Evolutionary conservation across 2,329 filamentous ascomycete genomes (phyloP).

Genomic region (Pestalotiopsis sp.): DNA sequence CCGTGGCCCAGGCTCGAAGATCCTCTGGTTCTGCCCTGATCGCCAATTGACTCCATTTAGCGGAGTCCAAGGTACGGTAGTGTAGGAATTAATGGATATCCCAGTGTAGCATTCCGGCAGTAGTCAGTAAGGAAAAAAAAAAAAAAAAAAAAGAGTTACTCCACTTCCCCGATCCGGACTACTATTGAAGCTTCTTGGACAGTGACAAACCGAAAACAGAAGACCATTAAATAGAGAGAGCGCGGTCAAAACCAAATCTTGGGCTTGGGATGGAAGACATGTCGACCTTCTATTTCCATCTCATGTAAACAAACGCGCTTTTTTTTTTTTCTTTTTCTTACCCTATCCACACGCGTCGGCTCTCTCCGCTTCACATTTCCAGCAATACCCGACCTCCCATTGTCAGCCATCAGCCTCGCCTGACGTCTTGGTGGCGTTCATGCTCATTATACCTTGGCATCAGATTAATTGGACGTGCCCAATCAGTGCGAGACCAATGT

Average conservation of each 20-base stretch:
- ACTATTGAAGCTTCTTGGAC: constrained; percentile 1
- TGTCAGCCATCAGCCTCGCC: not conserved
- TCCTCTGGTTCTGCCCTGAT: not conserved
- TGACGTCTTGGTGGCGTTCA: too few relatives aligned
- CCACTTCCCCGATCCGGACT: not conserved
- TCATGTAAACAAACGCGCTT: too few relatives aligned
- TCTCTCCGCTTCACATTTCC: too few relatives aligned
- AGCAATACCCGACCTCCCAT: not conserved
- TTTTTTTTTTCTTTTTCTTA: too few relatives aligned
- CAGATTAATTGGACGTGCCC: not conserved
- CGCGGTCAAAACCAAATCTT: not conserved
- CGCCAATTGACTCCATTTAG: not conserved
- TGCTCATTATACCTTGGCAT: not conserved
- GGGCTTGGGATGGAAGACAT: too few relatives aligned
- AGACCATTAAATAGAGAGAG: not conserved
- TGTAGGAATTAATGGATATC: too few relatives aligned
- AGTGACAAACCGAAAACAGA: not conserved
- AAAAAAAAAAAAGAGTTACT: not conserved
- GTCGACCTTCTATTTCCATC: too few relatives aligned
- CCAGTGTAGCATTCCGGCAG: too few relatives aligned
- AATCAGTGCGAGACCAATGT: not conserved
- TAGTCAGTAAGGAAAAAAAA: too few relatives aligned
- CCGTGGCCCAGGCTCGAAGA: not conserved
- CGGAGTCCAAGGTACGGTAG: too few relatives aligned
- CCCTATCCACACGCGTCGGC: too few relatives aligned